Base-by-base conservation (phyloP, 2,329 filamentous ascomycete species). In the Sporothrix brasiliensis region DNA sequence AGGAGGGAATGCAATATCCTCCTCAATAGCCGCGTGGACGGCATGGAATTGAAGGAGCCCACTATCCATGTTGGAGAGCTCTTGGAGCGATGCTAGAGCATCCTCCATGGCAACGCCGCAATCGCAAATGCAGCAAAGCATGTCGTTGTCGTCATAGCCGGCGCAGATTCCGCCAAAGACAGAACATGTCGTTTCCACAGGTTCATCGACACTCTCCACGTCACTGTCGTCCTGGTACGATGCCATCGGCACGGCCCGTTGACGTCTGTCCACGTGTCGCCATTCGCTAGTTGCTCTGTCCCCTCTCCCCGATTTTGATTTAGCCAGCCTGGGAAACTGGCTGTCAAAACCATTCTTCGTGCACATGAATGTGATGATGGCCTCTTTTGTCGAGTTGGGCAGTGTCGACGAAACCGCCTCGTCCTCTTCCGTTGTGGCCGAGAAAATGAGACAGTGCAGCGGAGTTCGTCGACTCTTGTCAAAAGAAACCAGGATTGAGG, bases 91-190 rank as follows among this genome's bases (percentile, higher is more conserved):
- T 16, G 9, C 24, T 2, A 66, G 27, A 11, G 63, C 63, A 13
- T 16, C 44, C 24, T 52, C 27, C 21, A 66, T 47, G 3, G 63
- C 63, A 21, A 14, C n/a, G 7, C 63, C 63, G 21, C 63, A 49
- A 14, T 66, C 47, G 5, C 63, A 47, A 49, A 50, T 66, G 63
- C 63, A 66, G 19, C 63, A 66, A 34, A 66, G 63, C 63, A 21
- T 53, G 24, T 27, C 47, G 16, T n/a, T 4, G 3, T 13, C 16
- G 27, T 66, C 47, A 1, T 3, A 16, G 2, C 63, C 63, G 19
- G 44, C 47, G 14, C 63, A 66, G 1, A 19, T 10, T 5, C 63
- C 63, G 11, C 63, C 63, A 39, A 34, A 66, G 19, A 66, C 63
- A 14, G 63, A 47, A 11, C 63, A 66, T 7, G 24, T 16, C 19